Evolutionary conservation across 441 rosid species (phyloP).

Genomic region (Populus hybrid): DNA sequence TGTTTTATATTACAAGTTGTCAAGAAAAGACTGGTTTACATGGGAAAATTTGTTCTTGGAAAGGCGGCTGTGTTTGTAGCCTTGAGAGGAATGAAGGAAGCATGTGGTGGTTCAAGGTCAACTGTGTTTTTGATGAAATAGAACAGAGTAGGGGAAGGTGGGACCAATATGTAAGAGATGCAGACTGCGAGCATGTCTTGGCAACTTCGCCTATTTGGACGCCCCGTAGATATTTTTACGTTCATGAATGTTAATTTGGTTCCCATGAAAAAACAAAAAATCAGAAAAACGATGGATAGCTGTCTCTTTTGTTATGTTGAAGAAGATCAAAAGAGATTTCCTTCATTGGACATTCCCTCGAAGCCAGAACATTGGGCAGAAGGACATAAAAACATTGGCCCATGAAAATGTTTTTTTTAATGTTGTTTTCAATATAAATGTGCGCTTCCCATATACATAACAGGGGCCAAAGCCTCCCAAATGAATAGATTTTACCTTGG

Average conservation of each 20-base stretch:
- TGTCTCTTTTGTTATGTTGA: neutral
- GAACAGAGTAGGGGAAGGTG: neutral
- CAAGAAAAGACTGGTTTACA: neutral
- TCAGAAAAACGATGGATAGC: no score
- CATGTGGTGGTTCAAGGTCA: neutral
- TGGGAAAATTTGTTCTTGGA: neutral
- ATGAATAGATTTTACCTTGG: neutral
- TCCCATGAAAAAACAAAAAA: no score
- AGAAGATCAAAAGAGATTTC: neutral
- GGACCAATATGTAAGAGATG: neutral
- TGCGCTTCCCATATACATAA: no score
- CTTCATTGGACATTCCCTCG: neutral
- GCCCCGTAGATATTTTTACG: neutral
- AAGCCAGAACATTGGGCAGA: neutral
- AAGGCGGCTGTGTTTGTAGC: neutral
- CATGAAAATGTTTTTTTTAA: no score
- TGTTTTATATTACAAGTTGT: neutral
- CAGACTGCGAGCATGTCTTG: neutral
- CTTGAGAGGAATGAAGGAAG: neutral
- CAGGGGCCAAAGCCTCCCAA: neutral
- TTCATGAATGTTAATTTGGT: neutral
- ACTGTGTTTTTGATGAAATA: neutral
- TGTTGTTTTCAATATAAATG: no score
- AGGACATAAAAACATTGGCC: neutral
- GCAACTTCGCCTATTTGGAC: neutral